A percentile compares a stretch with the other conserved stretches of the same genome.
phyloP scores from a whole-genome alignment of 768 basidiomycete genomes.

The Leccinum obscurum region DNA sequence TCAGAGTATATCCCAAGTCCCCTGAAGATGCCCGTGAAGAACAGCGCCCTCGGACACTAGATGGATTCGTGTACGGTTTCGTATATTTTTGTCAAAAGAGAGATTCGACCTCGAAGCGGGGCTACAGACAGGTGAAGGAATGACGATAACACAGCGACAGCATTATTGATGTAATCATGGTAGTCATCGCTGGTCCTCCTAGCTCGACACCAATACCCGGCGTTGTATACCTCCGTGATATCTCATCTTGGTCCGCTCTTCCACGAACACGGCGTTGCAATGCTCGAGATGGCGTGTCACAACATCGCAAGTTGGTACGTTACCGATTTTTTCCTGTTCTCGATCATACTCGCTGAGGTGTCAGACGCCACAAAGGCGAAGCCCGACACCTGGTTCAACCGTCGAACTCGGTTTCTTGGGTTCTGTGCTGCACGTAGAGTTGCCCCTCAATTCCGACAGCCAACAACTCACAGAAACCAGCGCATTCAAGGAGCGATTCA shows the following conservation, averaged over 20 bases:
- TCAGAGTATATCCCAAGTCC: conserved; percentile 51
- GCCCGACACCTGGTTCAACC: conserved; percentile 59
- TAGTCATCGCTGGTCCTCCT: conserved; percentile 67
- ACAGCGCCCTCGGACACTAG: conserved; percentile 43
- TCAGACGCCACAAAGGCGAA: conserved; percentile 65
- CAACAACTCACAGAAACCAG: conserved; percentile 67
- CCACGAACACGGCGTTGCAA: conserved; percentile 69
- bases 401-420: conserved; percentile 86
- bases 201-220: conserved; percentile 76
- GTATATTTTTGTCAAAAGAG: conserved; percentile 73
- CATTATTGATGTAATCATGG: conserved; percentile 5
- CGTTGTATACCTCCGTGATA: conserved; percentile 73
- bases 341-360: conserved; percentile 10
- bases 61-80: conserved; percentile 77
- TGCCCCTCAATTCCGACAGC: conserved; percentile 68
- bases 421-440: conserved; percentile 65
- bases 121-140: conserved; percentile 70
- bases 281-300: conserved; percentile 84
- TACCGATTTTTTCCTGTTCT: not conserved
- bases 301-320: conserved; percentile 83
- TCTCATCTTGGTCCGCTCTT: conserved; percentile 73
- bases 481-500: conserved; percentile 50
- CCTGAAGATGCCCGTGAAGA: conserved; percentile 11
- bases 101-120: conserved; percentile 67
- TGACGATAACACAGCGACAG: not conserved